phyloP scores from a whole-genome alignment of 139 green algal genomes.

The Chlamydomonas schloesseri region DNA sequence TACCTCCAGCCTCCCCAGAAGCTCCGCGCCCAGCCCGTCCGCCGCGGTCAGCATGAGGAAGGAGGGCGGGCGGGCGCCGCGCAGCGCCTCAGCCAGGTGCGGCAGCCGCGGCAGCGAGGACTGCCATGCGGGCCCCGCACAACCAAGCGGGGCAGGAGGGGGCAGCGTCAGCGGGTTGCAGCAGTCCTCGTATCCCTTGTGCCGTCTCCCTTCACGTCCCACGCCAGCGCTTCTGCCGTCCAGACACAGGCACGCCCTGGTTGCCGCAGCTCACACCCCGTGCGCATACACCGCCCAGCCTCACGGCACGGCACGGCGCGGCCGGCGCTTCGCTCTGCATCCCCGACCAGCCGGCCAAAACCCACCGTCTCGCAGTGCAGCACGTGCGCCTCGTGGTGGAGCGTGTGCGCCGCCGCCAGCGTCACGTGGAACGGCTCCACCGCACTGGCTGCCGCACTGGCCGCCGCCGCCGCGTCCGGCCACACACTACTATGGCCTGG shows the following conservation, averaged over 20 bases:
- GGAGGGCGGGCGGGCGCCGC: not conserved
- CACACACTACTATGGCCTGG: too few species aligned
- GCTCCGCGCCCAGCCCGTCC: slow-evolving; percentile 7
- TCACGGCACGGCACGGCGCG: too few species aligned
- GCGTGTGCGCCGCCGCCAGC: slow-evolving; percentile 10
- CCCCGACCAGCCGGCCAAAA: too few species aligned
- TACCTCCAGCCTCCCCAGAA: slow-evolving; percentile 24
- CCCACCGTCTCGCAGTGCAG: slow-evolving; percentile 18
- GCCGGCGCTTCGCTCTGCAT: too few species aligned
- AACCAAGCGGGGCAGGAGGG: too few species aligned
- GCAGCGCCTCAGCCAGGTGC: slow-evolving; percentile 3
- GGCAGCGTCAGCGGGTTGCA: too few species aligned
- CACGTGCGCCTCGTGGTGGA: slow-evolving; percentile 9
- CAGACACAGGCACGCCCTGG: too few species aligned
- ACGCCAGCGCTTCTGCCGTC: too few species aligned
- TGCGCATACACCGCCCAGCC: too few species aligned
- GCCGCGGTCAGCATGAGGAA: slow-evolving; percentile 13
- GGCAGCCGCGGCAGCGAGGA: slow-evolving; percentile 23
- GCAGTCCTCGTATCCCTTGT: too few species aligned
- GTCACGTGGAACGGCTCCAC: not conserved
- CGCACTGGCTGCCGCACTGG: not conserved
- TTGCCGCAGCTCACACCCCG: too few species aligned
- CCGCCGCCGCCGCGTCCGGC: not conserved
- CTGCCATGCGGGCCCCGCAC: not conserved
- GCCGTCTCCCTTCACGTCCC: too few species aligned